A percentile compares a stretch with the other conserved stretches of the same genome.
Evolutionary conservation across 805 yeast genomes (phyloP).

Genomic region (Yarrowia keelungensis): DNA sequence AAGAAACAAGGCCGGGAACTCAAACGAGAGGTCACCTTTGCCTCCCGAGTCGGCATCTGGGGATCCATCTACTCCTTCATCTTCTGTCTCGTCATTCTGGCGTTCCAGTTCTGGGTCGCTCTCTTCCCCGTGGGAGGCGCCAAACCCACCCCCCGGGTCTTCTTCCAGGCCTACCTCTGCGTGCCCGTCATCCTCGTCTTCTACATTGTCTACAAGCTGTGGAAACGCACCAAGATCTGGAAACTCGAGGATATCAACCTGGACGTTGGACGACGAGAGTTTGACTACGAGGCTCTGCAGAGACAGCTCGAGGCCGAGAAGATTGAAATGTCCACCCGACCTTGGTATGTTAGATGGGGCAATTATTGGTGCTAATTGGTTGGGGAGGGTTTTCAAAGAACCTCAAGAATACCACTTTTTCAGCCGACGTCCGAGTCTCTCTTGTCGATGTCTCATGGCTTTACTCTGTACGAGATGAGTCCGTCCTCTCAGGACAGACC

Average conservation of each 20-base stretch:
- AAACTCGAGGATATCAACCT: slow-evolving; percentile 62
- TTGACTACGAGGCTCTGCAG: slow-evolving; percentile 60
- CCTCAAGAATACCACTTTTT: too few species aligned
- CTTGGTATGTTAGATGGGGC: slow-evolving; percentile 56
- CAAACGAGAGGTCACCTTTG: slow-evolving; percentile 65
- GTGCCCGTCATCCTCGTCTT: slow-evolving; percentile 65
- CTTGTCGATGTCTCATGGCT: background rate
- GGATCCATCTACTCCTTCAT: slow-evolving; percentile 67
- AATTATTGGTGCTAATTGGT: slow-evolving; percentile 56
- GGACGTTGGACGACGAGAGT: slow-evolving; percentile 65
- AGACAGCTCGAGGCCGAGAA: slow-evolving; percentile 62
- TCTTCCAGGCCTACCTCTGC: slow-evolving; percentile 72
- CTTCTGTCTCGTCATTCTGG: slow-evolving; percentile 63
- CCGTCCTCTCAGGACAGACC: slow-evolving; percentile 18
- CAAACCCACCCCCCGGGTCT: slow-evolving; percentile 52
- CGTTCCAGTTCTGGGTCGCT: slow-evolving; percentile 81
- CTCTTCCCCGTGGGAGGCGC: slow-evolving; percentile 70
- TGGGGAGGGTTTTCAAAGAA: too few species aligned
- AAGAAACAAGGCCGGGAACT: slow-evolving; percentile 64
- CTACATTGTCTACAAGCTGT: slow-evolving; percentile 64
- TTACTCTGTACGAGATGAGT: slow-evolving; percentile 13
- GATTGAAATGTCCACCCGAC: slow-evolving; percentile 53
- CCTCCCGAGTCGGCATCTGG: slow-evolving; percentile 65
- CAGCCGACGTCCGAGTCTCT: background rate
- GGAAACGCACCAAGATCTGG: slow-evolving; percentile 55